These are phyloP conservation scores for Cladosporium austrohemisphaericum DNA, from an alignment of 2,329 filamentous ascomycete species.

Conservation along the genomic window DNA sequence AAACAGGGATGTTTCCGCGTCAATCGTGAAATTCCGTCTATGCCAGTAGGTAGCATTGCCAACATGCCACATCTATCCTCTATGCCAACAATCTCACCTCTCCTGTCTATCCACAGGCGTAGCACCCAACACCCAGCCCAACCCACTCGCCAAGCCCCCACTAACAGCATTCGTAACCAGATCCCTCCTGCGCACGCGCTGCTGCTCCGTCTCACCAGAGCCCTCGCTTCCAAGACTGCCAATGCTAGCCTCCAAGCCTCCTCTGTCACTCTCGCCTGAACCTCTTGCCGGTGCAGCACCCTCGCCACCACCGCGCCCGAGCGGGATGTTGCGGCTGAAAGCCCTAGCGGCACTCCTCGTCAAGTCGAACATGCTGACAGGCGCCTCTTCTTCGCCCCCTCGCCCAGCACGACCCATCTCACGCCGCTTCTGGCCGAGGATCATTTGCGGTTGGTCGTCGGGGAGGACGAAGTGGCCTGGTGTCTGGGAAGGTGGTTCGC, in stretches of 20 bases:
- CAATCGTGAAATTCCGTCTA: too few relatives aligned
- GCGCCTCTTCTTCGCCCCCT: slow-evolving; percentile 45
- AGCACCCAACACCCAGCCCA: slow-evolving; percentile 63
- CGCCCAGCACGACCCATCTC: slow-evolving; percentile 35
- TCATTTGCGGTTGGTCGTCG: slow-evolving; percentile 31
- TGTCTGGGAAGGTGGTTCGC: slow-evolving; percentile 26
- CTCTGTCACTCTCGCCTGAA: slow-evolving; percentile 16
- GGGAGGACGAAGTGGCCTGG: slow-evolving; percentile 45
- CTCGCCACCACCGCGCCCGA: slow-evolving; percentile 5
- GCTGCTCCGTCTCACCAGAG: slow-evolving; percentile 22
- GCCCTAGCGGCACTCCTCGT: slow-evolving; percentile 48
- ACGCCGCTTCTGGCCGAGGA: slow-evolving; percentile 39
- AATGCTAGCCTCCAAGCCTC: slow-evolving; percentile 21
- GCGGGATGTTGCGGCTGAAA: slow-evolving; percentile 30
- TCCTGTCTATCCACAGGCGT: slow-evolving; percentile 27
- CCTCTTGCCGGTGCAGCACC: slow-evolving; percentile 25
- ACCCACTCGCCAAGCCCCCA: slow-evolving; percentile 57
- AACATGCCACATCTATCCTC: not conserved
- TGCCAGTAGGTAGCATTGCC: too few relatives aligned
- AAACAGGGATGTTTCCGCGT: too few relatives aligned
- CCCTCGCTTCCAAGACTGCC: slow-evolving; percentile 21
- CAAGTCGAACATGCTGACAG: slow-evolving; percentile 53
- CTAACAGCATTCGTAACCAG: slow-evolving; percentile 64
- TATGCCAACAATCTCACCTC: not conserved
- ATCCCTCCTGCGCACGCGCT: slow-evolving; percentile 64